Conservation (phyloP, 2,329 filamentous ascomycete species). For the Xylaria sp. region DNA sequence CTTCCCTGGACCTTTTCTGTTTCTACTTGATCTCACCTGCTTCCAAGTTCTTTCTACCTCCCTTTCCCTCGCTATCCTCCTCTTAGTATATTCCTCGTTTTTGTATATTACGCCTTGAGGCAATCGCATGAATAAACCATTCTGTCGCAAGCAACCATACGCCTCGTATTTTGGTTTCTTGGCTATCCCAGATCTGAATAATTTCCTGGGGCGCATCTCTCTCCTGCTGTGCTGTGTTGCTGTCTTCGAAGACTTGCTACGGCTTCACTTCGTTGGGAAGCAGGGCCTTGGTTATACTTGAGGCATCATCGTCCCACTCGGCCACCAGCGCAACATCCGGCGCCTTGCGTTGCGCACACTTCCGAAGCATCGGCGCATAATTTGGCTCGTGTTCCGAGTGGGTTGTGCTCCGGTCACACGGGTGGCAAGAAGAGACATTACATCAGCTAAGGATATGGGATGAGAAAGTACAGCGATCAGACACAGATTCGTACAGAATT, state of each 20-base stretch:
- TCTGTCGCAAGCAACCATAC: slow-evolving; percentile 8
- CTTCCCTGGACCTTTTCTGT: slow-evolving; percentile 3
- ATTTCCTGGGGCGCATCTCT: slow-evolving; percentile 9
- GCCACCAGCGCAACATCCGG: not conserved
- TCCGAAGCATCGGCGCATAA: slow-evolving; percentile 10
- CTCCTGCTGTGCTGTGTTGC: slow-evolving; percentile 20
- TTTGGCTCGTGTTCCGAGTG: not conserved
- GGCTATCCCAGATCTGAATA: slow-evolving; percentile 19
- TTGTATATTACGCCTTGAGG: not conserved
- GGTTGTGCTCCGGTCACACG: slow-evolving; percentile 7
- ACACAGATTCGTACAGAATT: slow-evolving; percentile 33
- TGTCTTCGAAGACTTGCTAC: slow-evolving; percentile 6
- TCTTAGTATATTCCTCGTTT: not conserved
- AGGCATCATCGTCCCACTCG: slow-evolving; percentile 5
- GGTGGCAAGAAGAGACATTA: slow-evolving; percentile 23
- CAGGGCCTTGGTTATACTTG: slow-evolving; percentile 12
- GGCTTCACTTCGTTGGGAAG: not conserved
- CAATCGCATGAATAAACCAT: slow-evolving; percentile 6
- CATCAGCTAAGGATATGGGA: slow-evolving; percentile 7
- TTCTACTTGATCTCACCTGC: slow-evolving; percentile 11
- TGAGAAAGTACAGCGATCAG: slow-evolving; percentile 29
- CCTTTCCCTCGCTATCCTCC: not conserved
- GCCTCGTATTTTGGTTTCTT: slow-evolving; percentile 15
- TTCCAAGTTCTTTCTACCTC: not conserved
- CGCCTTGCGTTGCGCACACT: slow-evolving; percentile 10